phyloP scores from a whole-genome alignment of 192 early-diverging fungal genomes.

The Backusella australiensis region DNA sequence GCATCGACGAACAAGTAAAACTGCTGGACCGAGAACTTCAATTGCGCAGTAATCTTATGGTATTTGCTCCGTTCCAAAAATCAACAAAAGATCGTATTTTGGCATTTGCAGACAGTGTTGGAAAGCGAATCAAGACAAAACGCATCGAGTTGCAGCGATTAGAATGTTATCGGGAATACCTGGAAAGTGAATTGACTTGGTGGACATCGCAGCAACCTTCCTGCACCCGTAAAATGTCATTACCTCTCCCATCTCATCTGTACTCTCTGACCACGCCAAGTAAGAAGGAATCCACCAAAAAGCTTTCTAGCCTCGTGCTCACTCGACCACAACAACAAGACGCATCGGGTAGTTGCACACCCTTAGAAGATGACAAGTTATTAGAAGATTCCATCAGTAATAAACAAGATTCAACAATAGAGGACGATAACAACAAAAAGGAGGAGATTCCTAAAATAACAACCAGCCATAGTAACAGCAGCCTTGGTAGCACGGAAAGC shows the following conservation, averaged over 20 bases:
- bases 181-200: constrained; percentile 57
- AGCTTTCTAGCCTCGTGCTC: neutral
- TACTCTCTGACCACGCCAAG: neutral
- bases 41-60: constrained; percentile 61
- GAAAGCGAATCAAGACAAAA: constrained; percentile 50
- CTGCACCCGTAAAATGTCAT: constrained; percentile 6
- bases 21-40: constrained; percentile 54
- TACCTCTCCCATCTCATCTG: constrained; percentile 9
- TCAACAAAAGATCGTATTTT: constrained; percentile 62
- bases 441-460: neutral
- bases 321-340: neutral
- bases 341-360: neutral
- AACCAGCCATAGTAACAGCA: neutral
- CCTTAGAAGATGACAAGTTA: neutral
- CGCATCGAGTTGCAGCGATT: constrained; percentile 61
- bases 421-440: neutral
- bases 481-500: neutral
- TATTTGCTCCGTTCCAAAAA: constrained; percentile 64
- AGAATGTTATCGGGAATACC: constrained; percentile 69
- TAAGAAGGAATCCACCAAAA: neutral
- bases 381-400: neutral
- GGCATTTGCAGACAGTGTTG: constrained; percentile 52
- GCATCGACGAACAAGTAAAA: constrained; percentile 48
- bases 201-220: neutral
- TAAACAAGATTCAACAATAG: neutral